Base-by-base conservation (phyloP, 148 eudicot species). In the Chenopodium berlandieri region DNA sequence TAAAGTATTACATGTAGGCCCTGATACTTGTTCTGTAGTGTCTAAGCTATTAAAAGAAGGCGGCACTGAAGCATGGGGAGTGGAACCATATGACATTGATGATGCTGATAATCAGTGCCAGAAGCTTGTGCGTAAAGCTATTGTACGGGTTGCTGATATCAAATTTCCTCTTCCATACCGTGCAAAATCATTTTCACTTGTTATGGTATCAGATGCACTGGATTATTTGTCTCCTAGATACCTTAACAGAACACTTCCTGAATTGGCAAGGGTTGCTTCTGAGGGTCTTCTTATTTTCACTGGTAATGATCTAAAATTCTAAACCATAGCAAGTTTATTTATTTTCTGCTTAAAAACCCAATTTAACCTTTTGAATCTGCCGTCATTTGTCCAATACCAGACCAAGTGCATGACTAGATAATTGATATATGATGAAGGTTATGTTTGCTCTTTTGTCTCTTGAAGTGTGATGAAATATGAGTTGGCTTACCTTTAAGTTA, bases 241-340 rank as follows among this genome's bases (percentile, higher is more conserved):
- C 75, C 86, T 88, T 54, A 88, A 88, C 87, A 88, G 75, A 78
- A 88, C 88, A 23, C 85, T 88, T 84, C 90, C 90, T 44, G 90
- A 86, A 31, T 71, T 88, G 75, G 85, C 88, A 11, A 84, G 90
- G 74, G 80, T 86, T 25, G 82, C 90, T 30, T 75, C 90, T 79
- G 87, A 86, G 37, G 85, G 88, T 25, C 80, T 88, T 67, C 86
- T 88, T 50, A 84, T 88, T 77, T 86, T 86, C 71, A 77, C 90
- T 0, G 89, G 88, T 88, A 80, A 79, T 25, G 14, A 5, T 58
- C 19, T 31, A 31, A 1, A 31, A 31, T 31, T 31, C 32, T 27
- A 37, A 71, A 40, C 23, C 19, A 5, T 50, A 54, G 14, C 17
- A 5, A 14, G 11, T 63, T 56, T 27, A 30, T 22, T 75, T 27